phyloP scores from a whole-genome alignment of 2,329 filamentous ascomycete species.

The Pseudogymnoascus sp. region DNA sequence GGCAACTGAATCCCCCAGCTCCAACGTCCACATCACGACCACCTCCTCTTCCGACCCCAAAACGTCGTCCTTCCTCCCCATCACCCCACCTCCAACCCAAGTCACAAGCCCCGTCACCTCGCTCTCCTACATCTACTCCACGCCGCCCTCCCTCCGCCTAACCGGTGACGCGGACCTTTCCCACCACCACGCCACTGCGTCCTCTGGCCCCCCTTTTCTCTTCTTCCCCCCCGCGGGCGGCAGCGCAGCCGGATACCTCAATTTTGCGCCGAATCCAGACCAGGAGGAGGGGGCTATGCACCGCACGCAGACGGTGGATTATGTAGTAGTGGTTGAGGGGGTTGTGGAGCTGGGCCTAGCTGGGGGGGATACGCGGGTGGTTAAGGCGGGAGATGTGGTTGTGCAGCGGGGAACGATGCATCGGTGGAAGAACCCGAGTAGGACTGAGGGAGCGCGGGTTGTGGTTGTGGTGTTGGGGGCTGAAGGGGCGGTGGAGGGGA shows the following conservation, averaged over 20 bases:
- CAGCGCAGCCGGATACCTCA: neutral
- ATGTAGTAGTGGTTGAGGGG: constrained; percentile 31
- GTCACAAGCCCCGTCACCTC: neutral
- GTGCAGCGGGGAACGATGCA: constrained; percentile 36
- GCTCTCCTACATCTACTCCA: constrained; percentile 17
- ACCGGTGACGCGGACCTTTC: constrained; percentile 11
- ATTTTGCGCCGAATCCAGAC: constrained; percentile 15
- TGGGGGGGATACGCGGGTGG: constrained; percentile 31
- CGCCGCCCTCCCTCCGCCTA: constrained; percentile 11
- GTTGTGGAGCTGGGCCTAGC: constrained; percentile 33
- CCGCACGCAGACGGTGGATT: constrained; percentile 35
- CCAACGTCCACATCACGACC: constrained; percentile 7
- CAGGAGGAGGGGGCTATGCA: constrained; percentile 28
- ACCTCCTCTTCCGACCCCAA: constrained; percentile 1
- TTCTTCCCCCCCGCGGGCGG: constrained; percentile 10
- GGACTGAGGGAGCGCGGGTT: constrained; percentile 29
- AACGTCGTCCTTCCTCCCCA: constrained; percentile 2
- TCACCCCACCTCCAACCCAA: constrained; percentile 1
- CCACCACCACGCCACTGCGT: constrained; percentile 7
- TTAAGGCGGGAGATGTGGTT: constrained; percentile 32
- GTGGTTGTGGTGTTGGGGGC: constrained; percentile 29
- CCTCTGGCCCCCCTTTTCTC: neutral
- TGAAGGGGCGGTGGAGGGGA: neutral
- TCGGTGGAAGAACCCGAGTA: constrained; percentile 34
- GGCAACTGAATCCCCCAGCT: neutral